phyloP scores from a whole-genome alignment of 305 asterid genomes.

The Fraxinus xanthoxyloides region DNA sequence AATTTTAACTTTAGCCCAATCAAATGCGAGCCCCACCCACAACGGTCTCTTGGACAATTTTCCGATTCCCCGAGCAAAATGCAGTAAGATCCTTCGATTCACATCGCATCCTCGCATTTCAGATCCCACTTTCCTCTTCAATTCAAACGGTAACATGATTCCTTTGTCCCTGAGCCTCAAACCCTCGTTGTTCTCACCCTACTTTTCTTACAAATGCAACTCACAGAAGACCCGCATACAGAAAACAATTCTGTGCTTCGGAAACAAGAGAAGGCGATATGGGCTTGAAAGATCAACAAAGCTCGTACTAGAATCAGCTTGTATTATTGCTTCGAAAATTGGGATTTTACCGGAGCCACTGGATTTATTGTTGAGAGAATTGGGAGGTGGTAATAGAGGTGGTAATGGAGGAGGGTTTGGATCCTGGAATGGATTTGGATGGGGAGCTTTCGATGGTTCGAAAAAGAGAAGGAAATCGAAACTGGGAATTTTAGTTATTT shows the following conservation, averaged over 20 bases:
- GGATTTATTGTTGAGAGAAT: conserved; percentile 52
- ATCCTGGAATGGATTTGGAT: conserved; percentile 46
- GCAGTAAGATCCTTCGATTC: conserved; percentile 14
- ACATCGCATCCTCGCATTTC: not conserved
- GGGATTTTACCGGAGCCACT: conserved; percentile 70
- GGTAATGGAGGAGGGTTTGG: conserved; percentile 60
- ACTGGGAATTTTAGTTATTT: conserved; percentile 41
- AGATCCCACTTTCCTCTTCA: conserved; percentile 19
- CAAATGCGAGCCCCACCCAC: not conserved
- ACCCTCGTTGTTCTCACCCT: not conserved
- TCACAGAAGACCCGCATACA: conserved; percentile 13
- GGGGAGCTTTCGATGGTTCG: conserved; percentile 64
- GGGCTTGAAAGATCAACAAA: conserved; percentile 48
- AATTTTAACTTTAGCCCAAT: too few species aligned
- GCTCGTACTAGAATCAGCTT: conserved; percentile 59
- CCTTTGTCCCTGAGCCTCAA: conserved; percentile 5
- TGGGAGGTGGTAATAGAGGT: conserved; percentile 36
- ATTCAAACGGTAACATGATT: conserved; percentile 2
- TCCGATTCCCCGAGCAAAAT: conserved; percentile 16
- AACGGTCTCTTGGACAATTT: conserved; percentile 28
- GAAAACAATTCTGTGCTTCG: conserved; percentile 36
- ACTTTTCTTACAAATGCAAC: not conserved
- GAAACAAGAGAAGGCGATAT: conserved; percentile 39
- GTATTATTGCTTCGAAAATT: conserved; percentile 58
- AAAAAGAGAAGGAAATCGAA: conserved; percentile 32